These are phyloP conservation scores for Hibiscus trionum DNA, from an alignment of 345 rosid species.

Conservation along the genomic window DNA sequence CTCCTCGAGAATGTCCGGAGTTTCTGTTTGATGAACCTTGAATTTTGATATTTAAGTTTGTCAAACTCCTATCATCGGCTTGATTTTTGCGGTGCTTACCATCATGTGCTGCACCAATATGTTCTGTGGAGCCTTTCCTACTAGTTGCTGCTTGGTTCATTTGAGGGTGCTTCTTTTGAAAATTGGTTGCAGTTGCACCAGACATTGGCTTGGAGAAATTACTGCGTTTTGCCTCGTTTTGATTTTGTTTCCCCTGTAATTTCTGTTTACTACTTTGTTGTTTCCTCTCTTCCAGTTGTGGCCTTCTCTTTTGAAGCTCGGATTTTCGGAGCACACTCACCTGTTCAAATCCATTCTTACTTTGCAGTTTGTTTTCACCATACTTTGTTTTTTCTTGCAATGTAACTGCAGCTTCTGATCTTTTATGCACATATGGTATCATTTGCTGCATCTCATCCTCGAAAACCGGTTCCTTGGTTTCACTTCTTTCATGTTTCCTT, in stretches of 20 bases:
- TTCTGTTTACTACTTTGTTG: conserved; percentile 29
- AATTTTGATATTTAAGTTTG: conserved; percentile 5
- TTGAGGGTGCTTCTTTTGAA: conserved; percentile 25
- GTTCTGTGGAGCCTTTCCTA: conserved; percentile 27
- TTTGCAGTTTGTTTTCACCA: conserved; percentile 21
- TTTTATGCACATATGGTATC: conserved; percentile 17
- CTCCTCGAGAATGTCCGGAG: conserved; percentile 13
- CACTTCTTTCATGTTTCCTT: conserved; percentile 27
- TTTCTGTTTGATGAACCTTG: conserved; percentile 17
- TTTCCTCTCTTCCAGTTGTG: conserved; percentile 18
- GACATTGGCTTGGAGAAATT: conserved; percentile 19
- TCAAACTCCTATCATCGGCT: conserved; percentile 11
- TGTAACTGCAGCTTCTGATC: conserved; percentile 19
- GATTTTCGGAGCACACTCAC: conserved; percentile 16
- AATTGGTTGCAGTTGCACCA: conserved; percentile 13
- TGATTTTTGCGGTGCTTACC: conserved; percentile 19
- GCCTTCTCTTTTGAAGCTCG: conserved; percentile 24
- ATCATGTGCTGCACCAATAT: conserved; percentile 13
- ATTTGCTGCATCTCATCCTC: conserved; percentile 28
- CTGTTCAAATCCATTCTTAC: conserved; percentile 19
- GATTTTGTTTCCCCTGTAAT: conserved; percentile 23
- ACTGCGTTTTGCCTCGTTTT: conserved; percentile 20
- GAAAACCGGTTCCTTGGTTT: conserved; percentile 17
- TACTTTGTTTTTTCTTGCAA: conserved; percentile 20
- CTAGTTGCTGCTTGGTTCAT: conserved; percentile 24